Evolutionary conservation across 2,329 filamentous ascomycete species (phyloP).

Genomic region (Penicillium sp.): DNA sequence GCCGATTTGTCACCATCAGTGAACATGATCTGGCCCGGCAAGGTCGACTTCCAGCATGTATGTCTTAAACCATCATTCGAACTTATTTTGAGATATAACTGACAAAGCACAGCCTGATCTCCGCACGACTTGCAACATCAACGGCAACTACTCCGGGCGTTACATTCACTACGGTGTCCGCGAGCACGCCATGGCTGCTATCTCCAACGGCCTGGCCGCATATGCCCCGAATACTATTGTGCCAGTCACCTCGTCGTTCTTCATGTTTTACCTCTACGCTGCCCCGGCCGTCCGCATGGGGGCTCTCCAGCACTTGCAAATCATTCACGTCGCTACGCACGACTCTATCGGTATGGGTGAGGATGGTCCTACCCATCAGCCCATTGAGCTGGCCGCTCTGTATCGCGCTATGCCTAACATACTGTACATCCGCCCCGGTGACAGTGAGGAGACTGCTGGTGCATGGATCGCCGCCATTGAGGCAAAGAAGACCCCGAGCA

Average conservation of each 20-base stretch:
- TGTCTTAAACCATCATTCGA: constrained; percentile 15
- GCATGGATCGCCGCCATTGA: constrained; percentile 48
- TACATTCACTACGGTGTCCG: constrained; percentile 64
- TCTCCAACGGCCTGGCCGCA: constrained; percentile 76
- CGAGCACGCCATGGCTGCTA: constrained; percentile 70
- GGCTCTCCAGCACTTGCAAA: constrained; percentile 58
- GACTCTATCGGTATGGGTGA: constrained; percentile 65
- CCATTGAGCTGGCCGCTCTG: constrained; percentile 60
- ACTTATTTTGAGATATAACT: constrained; percentile 3
- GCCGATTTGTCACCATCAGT: constrained; percentile 59
- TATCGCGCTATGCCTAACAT: constrained; percentile 68
- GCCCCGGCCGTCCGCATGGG: constrained; percentile 66
- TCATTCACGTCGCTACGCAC: constrained; percentile 66
- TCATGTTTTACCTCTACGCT: constrained; percentile 66
- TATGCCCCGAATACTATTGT: constrained; percentile 60
- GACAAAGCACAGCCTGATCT: constrained; percentile 31
- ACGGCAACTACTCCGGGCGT: constrained; percentile 56
- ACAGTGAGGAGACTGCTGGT: constrained; percentile 60
- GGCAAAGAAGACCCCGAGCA: constrained; percentile 44
- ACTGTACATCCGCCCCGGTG: constrained; percentile 63
- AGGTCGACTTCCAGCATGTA: constrained; percentile 57
- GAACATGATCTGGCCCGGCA: constrained; percentile 60
- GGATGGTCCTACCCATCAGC: constrained; percentile 67
- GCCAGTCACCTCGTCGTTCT: constrained; percentile 63
- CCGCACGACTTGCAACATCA: constrained; percentile 37